Conservation (phyloP, 768 basidiomycete genomes). For the Leccinum uliginosum region DNA sequence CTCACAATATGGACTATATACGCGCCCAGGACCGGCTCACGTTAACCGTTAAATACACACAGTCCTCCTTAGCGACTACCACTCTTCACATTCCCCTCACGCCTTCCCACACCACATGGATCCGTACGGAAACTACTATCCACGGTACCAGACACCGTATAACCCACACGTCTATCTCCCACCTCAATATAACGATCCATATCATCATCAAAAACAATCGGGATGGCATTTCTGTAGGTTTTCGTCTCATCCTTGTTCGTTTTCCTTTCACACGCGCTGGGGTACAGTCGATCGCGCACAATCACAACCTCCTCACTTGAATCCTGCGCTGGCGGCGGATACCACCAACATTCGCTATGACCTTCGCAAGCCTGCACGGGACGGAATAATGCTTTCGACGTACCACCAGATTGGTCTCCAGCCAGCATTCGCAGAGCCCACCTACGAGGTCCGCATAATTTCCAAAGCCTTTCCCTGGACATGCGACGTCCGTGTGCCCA, state of each 20-base stretch:
- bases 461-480: conserved; percentile 64
- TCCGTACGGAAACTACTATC: conserved; percentile 18
- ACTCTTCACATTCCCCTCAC: not conserved
- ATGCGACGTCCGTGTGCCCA: conserved; percentile 45
- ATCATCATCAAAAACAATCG: conserved; percentile 6
- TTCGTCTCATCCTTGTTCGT: not conserved
- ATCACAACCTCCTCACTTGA: conserved; percentile 47
- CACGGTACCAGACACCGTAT: conserved; percentile 26
- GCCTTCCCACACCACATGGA: conserved; percentile 15
- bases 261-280: not conserved
- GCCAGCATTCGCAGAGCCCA: conserved; percentile 35
- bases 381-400: conserved; percentile 39
- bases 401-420: conserved; percentile 37
- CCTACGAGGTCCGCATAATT: conserved; percentile 44
- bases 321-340: conserved; percentile 51
- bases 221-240: conserved; percentile 18
- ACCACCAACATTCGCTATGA: conserved; percentile 49
- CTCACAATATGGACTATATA: not conserved
- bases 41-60: conserved; percentile 7
- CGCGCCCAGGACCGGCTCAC: conserved; percentile 6
- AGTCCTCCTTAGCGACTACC: not conserved
- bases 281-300: conserved; percentile 17
- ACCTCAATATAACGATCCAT: conserved; percentile 14
- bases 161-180: conserved; percentile 31
- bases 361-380: conserved; percentile 38